Evolutionary conservation across 257 asterid genomes (phyloP).

Genomic region (Oldenlandia corymbosa): DNA sequence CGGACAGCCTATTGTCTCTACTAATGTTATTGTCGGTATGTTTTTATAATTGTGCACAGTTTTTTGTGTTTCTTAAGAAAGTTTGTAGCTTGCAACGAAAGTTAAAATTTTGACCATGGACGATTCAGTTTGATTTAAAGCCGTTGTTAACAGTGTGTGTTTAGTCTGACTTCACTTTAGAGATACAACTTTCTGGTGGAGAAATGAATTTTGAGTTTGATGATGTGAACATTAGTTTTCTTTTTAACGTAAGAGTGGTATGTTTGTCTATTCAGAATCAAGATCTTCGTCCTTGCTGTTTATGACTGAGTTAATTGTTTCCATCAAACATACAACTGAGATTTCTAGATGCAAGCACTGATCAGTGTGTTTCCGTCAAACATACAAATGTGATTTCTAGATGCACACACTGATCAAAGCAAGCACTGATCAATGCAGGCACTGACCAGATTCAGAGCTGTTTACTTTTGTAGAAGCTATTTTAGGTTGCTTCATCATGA

Average conservation of each 20-base stretch:
- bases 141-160: neutral
- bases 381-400: neutral
- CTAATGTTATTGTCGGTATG: no score
- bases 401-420: no score
- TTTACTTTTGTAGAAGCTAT: neutral
- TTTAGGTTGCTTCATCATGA: neutral
- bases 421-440: neutral
- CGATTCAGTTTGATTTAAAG: neutral
- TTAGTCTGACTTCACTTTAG: neutral
- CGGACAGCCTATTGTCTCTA: neutral
- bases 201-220: neutral
- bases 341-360: neutral
- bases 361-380: neutral
- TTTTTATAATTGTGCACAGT: neutral
- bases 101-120: neutral
- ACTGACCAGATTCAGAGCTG: neutral
- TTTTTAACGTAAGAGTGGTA: neutral
- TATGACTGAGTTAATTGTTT: neutral
- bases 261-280: neutral
- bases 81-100: neutral
- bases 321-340: neutral
- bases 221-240: neutral
- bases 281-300: neutral
- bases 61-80: neutral
- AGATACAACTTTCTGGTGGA: neutral